A percentile compares a stretch with the other conserved stretches of the same genome.
Conservation (phyloP, 139 green algal species). For the Monoraphidium neglectum region DNA sequence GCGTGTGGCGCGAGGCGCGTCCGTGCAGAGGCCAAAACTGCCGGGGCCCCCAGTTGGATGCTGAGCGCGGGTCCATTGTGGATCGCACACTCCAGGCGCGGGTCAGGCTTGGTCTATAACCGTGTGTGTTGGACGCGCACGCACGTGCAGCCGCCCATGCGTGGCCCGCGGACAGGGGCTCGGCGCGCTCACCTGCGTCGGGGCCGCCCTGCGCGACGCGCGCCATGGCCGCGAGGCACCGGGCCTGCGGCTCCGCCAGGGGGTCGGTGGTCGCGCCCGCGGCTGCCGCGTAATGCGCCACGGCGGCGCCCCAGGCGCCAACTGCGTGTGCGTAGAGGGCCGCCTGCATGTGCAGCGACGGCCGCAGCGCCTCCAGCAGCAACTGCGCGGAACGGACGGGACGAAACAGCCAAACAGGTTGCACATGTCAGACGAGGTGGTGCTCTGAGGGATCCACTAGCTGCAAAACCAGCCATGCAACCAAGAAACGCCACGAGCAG, state of each 20-base stretch:
- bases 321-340: constrained; percentile 37
- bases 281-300: constrained; percentile 30
- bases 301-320: constrained; percentile 7
- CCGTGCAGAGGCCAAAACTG: too few relatives aligned
- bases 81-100: too few relatives aligned
- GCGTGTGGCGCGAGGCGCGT: too few relatives aligned
- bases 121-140: too few relatives aligned
- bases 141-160: too few relatives aligned
- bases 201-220: neutral
- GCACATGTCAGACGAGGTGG: neutral
- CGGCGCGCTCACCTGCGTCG: constrained; percentile 5
- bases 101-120: too few relatives aligned
- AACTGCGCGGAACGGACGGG: neutral
- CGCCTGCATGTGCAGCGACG: constrained; percentile 20
- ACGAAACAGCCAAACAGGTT: neutral
- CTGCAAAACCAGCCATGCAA: constrained; percentile 14
- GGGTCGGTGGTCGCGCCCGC: constrained; percentile 2
- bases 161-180: too few relatives aligned
- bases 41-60: too few relatives aligned
- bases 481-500: constrained; percentile 28
- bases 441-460: neutral
- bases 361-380: neutral
- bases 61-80: too few relatives aligned
- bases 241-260: neutral
- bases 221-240: constrained; percentile 12